phyloP scores from a whole-genome alignment of 306 rosid species.

The Gleditsia sinensis region DNA sequence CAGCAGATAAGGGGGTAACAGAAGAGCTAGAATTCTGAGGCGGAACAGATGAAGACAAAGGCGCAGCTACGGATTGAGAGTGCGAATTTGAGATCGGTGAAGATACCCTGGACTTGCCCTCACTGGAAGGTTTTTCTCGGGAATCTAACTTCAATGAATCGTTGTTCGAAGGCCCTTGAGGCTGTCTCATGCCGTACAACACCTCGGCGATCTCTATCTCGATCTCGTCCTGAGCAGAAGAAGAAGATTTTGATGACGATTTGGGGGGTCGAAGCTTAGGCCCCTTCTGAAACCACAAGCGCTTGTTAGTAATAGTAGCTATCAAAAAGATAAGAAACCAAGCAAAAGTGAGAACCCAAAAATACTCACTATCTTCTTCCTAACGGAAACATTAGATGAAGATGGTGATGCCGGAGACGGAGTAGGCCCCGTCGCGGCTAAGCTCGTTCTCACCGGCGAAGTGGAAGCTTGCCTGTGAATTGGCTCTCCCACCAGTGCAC shows the following conservation, averaged over 20 bases:
- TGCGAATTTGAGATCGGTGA: slow-evolving; percentile 88
- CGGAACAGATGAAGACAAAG: slow-evolving; percentile 31
- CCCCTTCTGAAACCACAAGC: slow-evolving; percentile 47
- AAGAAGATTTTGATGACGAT: slow-evolving; percentile 55
- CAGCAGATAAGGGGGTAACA: slow-evolving; percentile 53
- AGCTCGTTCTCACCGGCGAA: slow-evolving; percentile 71
- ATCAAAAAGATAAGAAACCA: not conserved
- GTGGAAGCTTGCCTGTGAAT: slow-evolving; percentile 73
- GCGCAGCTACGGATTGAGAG: slow-evolving; percentile 42
- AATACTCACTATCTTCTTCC: slow-evolving; percentile 6
- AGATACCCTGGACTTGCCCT: slow-evolving; percentile 67
- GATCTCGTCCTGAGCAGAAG: slow-evolving; percentile 77
- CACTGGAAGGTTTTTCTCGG: slow-evolving; percentile 54
- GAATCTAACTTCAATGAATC: slow-evolving; percentile 66
- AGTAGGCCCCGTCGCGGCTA: slow-evolving; percentile 39
- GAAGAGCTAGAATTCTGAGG: slow-evolving; percentile 70
- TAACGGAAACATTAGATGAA: not conserved
- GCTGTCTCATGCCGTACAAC: slow-evolving; percentile 89
- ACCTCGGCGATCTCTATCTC: slow-evolving; percentile 99
- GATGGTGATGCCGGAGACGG: slow-evolving; percentile 62
- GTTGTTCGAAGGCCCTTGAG: slow-evolving; percentile 67
- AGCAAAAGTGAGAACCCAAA: not conserved
- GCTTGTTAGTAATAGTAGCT: slow-evolving; percentile 44
- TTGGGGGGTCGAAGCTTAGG: slow-evolving; percentile 73
- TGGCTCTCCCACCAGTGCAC: slow-evolving; percentile 58